Conservation (phyloP, 768 basidiomycete species). For the Gloeostereum incarnatum region DNA sequence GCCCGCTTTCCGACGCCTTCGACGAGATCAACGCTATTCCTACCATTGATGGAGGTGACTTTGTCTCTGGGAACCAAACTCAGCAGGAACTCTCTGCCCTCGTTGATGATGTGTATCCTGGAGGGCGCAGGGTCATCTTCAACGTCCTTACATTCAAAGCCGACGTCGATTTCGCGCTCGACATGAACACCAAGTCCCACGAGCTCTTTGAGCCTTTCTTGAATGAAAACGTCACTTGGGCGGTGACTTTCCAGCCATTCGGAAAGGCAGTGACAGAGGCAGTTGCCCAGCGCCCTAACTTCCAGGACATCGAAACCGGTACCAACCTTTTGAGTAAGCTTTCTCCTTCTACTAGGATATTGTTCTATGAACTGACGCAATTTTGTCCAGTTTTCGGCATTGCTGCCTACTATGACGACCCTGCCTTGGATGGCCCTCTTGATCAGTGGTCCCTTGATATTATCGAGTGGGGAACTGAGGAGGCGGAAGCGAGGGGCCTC, state of each 20-base stretch:
- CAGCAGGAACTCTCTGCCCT: background rate
- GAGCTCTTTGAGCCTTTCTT: background rate
- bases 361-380: background rate
- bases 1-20: background rate
- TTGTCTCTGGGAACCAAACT: background rate
- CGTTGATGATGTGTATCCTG: background rate
- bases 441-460: background rate
- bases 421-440: background rate
- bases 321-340: background rate
- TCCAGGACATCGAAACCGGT: background rate
- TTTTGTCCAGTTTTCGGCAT: background rate
- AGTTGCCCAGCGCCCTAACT: background rate
- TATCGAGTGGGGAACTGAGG: background rate
- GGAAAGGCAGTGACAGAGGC: background rate
- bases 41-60: no score
- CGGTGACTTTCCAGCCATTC: background rate
- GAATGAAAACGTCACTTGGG: background rate
- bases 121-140: background rate
- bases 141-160: background rate
- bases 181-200: background rate
- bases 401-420: background rate
- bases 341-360: background rate
- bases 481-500: background rate
- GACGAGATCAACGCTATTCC: background rate
- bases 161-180: background rate